A percentile compares a stretch with the other conserved stretches of the same genome.
Conservation (phyloP, 2,329 filamentous ascomycete genomes). For the Beauveria scarabaeidicola region DNA sequence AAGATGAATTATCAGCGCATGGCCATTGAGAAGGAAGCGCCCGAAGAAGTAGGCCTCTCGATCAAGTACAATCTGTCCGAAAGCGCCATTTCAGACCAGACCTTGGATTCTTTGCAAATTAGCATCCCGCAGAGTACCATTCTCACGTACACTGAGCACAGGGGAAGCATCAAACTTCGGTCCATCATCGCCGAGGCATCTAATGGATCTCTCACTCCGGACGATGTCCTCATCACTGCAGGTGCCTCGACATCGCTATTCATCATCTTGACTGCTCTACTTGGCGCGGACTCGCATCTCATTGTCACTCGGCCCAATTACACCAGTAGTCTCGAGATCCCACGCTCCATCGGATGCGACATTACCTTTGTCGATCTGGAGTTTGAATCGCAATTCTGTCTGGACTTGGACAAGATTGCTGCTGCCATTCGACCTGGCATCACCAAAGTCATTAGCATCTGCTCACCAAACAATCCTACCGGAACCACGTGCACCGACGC, state of each 20-base stretch:
- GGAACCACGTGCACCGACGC: slow-evolving; percentile 11
- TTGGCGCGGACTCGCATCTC: slow-evolving; percentile 14
- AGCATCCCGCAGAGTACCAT: neutral
- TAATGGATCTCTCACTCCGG: slow-evolving; percentile 7
- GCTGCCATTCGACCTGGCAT: slow-evolving; percentile 15
- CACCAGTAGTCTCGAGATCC: slow-evolving; percentile 18
- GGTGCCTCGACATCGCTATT: slow-evolving; percentile 18
- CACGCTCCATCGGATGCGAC: slow-evolving; percentile 17
- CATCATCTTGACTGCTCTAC: slow-evolving; percentile 16
- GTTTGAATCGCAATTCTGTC: slow-evolving; percentile 15
- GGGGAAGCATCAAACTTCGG: slow-evolving; percentile 14
- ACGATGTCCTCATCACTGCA: slow-evolving; percentile 17
- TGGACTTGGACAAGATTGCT: slow-evolving; percentile 12
- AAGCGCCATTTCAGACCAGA: slow-evolving; percentile 18
- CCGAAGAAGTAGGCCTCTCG: slow-evolving; percentile 17
- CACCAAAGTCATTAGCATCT: slow-evolving; percentile 17
- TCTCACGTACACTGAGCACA: neutral
- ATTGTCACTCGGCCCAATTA: slow-evolving; percentile 19
- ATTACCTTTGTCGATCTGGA: slow-evolving; percentile 17
- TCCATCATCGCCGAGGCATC: slow-evolving; percentile 12
- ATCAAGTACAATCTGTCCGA: slow-evolving; percentile 20
- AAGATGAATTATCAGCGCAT: slow-evolving; percentile 19
- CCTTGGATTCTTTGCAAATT: slow-evolving; percentile 13
- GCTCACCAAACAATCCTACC: slow-evolving; percentile 18
- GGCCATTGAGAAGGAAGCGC: slow-evolving; percentile 19